Percentiles rank a stretch among this genome's conserved stretches.
Evolutionary conservation across 2,329 filamentous ascomycete genomes (phyloP).

Genomic region (Fusarium euwallaceae): DNA sequence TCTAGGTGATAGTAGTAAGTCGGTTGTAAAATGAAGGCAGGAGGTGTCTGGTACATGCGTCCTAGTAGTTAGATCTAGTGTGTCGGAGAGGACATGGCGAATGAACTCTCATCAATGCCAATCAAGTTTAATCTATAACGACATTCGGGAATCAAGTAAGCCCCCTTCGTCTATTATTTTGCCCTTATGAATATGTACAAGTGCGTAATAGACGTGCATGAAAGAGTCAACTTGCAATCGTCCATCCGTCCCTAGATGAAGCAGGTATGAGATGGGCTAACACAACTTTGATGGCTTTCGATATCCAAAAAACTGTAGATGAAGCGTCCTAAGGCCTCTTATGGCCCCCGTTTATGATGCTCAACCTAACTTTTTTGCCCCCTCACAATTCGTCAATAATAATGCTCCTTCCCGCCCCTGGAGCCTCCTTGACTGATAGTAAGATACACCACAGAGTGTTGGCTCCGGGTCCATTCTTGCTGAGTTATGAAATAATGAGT

Average conservation of each 20-base stretch:
- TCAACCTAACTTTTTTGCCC: neutral
- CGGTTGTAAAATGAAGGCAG: neutral
- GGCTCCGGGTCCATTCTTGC: neutral
- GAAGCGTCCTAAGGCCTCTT: too few relatives aligned
- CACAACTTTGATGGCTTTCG: neutral
- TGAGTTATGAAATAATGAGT: neutral
- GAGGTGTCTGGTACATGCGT: neutral
- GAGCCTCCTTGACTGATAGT: neutral
- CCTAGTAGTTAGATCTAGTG: neutral
- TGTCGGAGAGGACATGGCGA: neutral
- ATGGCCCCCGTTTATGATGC: neutral
- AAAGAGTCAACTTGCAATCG: neutral
- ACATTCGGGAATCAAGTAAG: neutral
- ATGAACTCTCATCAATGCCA: neutral
- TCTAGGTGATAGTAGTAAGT: neutral
- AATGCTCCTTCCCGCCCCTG: neutral
- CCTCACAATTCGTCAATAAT: neutral
- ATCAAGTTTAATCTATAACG: neutral
- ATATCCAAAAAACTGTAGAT: neutral
- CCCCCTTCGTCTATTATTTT: too few relatives aligned
- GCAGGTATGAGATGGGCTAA: too few relatives aligned
- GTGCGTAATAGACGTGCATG: neutral
- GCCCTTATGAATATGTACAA: neutral
- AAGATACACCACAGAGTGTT: neutral
- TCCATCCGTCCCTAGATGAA: neutral